Percentiles rank a stretch among this genome's conserved stretches.
Evolutionary conservation across 768 basidiomycete genomes (phyloP).

Genomic region (Mrakia frigida): DNA sequence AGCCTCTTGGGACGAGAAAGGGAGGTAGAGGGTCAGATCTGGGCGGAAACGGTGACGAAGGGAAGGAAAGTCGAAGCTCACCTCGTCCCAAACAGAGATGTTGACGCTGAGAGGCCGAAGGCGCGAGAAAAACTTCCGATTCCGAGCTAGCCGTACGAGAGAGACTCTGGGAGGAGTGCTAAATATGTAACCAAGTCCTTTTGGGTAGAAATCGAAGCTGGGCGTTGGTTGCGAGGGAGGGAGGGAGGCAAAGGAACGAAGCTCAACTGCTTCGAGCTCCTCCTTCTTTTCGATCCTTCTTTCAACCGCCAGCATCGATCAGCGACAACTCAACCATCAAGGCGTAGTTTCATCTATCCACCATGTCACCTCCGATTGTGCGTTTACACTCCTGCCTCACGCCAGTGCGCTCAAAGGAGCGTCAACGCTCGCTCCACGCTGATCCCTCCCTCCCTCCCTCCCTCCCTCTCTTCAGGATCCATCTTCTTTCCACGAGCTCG

Average conservation of each 20-base stretch:
- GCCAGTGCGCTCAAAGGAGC: background rate
- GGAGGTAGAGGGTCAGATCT: background rate
- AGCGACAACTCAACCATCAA: background rate
- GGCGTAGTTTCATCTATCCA: background rate
- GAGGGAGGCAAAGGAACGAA: background rate
- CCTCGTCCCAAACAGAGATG: background rate
- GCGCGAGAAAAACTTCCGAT: no score
- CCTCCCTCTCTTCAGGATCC: background rate
- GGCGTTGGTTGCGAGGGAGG: background rate
- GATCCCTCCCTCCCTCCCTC: background rate
- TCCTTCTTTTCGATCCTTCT: background rate
- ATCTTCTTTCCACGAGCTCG: background rate
- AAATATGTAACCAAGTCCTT: no score
- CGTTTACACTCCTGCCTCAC: background rate
- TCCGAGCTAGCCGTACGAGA: no score
- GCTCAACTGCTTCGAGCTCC: background rate
- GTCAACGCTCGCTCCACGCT: background rate
- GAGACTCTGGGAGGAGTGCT: no score
- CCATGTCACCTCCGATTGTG: background rate
- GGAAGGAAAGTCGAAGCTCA: conserved; percentile 2
- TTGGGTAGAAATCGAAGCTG: no score
- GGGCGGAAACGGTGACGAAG: background rate
- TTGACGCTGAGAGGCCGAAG: no score
- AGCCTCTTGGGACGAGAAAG: background rate
- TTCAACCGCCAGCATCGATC: background rate